phyloP scores from a whole-genome alignment of 495 filamentous ascomycete genomes.

The Cercophora sp. region DNA sequence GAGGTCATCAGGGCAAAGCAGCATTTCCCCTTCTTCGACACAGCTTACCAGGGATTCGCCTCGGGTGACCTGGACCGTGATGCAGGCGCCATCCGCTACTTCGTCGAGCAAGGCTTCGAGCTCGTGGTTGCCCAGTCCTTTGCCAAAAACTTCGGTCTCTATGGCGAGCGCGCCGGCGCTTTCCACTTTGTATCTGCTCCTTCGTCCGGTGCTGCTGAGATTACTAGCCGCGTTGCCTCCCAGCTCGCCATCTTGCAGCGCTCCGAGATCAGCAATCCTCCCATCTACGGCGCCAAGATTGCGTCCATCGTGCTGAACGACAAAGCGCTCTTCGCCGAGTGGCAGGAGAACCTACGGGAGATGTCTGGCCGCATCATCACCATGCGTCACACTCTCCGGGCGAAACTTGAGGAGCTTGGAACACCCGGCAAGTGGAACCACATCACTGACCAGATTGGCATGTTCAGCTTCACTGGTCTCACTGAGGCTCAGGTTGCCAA shows the following conservation, averaged over 20 bases:
- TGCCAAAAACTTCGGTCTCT: slow-evolving; percentile 98
- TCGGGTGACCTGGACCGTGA: slow-evolving; percentile 83
- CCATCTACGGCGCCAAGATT: slow-evolving; percentile 88
- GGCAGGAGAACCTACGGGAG: slow-evolving; percentile 85
- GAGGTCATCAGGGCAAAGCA: slow-evolving; percentile 64
- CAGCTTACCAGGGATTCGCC: slow-evolving; percentile 96
- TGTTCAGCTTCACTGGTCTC: slow-evolving; percentile 97
- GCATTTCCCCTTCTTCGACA: slow-evolving; percentile 99
- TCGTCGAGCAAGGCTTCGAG: slow-evolving; percentile 93
- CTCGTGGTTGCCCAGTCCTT: slow-evolving; percentile 93
- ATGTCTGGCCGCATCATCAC: slow-evolving; percentile 92
- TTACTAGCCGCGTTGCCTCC: slow-evolving; percentile 64
- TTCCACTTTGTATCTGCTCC: slow-evolving; percentile 92
- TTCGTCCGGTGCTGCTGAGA: slow-evolving; percentile 57
- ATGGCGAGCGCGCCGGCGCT: slow-evolving; percentile 91
- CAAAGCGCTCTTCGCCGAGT: slow-evolving; percentile 75
- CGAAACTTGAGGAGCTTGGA: slow-evolving; percentile 71
- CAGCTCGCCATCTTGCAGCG: slow-evolving; percentile 95
- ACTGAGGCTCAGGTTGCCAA: slow-evolving; percentile 79
- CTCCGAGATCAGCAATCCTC: slow-evolving; percentile 94
- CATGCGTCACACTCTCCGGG: slow-evolving; percentile 74
- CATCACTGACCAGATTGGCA: slow-evolving; percentile 97
- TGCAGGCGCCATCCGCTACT: slow-evolving; percentile 87
- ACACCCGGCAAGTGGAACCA: slow-evolving; percentile 94
- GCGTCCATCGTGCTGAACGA: slow-evolving; percentile 83